Evolutionary conservation across 129 eudicot genomes (phyloP), one percentile per base, ranked within the genome.

Genomic region (Artemisia tridentata): DNA sequence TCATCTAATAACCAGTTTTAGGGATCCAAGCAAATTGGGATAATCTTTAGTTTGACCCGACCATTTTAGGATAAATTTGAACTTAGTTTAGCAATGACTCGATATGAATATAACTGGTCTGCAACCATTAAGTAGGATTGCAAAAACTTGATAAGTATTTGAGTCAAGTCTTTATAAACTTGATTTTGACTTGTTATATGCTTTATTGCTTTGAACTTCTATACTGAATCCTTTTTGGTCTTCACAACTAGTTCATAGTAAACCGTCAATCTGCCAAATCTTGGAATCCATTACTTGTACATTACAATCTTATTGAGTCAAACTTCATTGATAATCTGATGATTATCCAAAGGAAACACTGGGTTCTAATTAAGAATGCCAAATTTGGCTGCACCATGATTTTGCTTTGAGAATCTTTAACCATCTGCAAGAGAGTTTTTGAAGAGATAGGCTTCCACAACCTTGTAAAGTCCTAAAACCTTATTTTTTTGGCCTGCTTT

Each of bases 401-500:
- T 0, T 59, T 68, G 34, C 21, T 20, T 3, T 20, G 55, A 48
- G 69, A 63, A 60, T 59, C 56, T 17, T 80, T 20, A 84, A 60
- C 58, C 85, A 79, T 84, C 82, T 49, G 87, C 82, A 77, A 82
- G 70, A 16, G 85, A 87, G 71, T 87, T 87, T 38, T 81, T 77
- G 68, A 87, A 34, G 17, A 87, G 85, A 17, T 84, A 84, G n/a
- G 78, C 84, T 78, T 87, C 89, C 63, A 87, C 87, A 68, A 75
- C 85, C 68, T 82, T 84, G 85, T 81, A 87, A 56, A 79, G 75
- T 27, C 80, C 84, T 71, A 79, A 15, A 5, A 77, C 87, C 81
- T 70, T 82, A 18, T 82, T 84, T 74, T 84, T 84, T 23, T 23
- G 0, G 10, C 87, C 87, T 10, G 87, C 87, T 45, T 80, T 84